A percentile compares a stretch with the other conserved stretches of the same genome.
phyloP scores from a whole-genome alignment of 352 stramenopile species.

The Pythium volutum region DNA sequence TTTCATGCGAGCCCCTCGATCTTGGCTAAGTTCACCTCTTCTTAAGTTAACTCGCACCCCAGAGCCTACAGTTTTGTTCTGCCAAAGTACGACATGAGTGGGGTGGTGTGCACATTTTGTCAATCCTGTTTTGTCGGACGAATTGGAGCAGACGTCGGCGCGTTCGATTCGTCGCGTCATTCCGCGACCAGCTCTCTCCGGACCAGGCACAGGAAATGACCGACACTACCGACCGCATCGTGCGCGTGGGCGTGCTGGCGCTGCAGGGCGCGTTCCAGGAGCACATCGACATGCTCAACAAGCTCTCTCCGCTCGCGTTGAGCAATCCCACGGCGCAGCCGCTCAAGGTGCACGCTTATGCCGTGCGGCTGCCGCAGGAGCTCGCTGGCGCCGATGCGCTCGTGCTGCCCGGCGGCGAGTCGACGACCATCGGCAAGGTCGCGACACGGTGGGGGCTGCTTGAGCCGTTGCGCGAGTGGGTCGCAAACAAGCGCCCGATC shows the following conservation, averaged over 20 bases:
- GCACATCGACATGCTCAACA: conserved; percentile 85
- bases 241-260: conserved; percentile 83
- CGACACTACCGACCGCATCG: conserved; percentile 4
- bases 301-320: conserved; percentile 25
- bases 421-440: conserved; percentile 94
- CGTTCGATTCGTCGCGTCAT: neutral
- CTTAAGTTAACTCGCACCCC: conserved; percentile 17
- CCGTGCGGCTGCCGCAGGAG: conserved; percentile 81
- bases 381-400: conserved; percentile 87
- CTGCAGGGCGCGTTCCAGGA: conserved; percentile 91
- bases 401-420: conserved; percentile 94
- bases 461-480: conserved; percentile 80
- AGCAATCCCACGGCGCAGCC: conserved; percentile 10
- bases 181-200: neutral
- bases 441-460: conserved; percentile 77
- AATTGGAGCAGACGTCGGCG: neutral
- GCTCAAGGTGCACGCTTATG: conserved; percentile 49
- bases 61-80: too few species aligned
- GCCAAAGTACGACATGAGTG: conserved; percentile 1
- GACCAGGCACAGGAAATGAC: conserved; percentile 2
- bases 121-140: neutral
- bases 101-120: neutral
- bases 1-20: neutral
- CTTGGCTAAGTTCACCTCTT: too few species aligned
- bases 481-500: conserved; percentile 69